Evolutionary conservation across 257 asterid species (phyloP).

Genomic region (Paraleonurus japonicus): DNA sequence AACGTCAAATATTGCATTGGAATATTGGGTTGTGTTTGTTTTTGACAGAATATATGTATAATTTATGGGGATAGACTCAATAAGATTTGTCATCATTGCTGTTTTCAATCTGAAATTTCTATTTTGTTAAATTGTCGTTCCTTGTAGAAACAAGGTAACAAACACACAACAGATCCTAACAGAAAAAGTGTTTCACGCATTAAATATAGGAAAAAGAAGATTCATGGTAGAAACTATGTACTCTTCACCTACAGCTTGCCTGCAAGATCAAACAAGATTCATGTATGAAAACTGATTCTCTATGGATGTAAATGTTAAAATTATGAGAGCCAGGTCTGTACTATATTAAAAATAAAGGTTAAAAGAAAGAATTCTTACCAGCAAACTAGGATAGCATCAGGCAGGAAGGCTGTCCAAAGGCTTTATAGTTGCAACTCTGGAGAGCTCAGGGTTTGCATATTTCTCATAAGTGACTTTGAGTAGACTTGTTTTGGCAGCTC

Average conservation of each 20-base stretch:
- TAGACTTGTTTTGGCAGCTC: slow-evolving; percentile 59
- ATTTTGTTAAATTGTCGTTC: not conserved
- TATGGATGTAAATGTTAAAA: not conserved
- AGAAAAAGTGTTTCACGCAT: not conserved
- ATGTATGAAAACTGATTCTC: not conserved
- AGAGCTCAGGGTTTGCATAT: slow-evolving; percentile 43
- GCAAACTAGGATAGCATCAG: slow-evolving; percentile 14
- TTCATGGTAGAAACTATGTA: not conserved
- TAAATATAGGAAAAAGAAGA: not conserved
- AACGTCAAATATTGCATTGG: not conserved
- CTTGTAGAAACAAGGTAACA: not conserved
- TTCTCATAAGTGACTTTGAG: slow-evolving; percentile 70
- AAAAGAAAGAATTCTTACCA: not conserved
- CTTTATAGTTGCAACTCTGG: slow-evolving; percentile 58
- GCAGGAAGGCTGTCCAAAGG: slow-evolving; percentile 62
- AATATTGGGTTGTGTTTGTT: not conserved
- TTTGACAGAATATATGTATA: not conserved
- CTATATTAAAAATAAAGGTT: not conserved
- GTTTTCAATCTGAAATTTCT: not conserved
- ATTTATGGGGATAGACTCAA: not conserved
- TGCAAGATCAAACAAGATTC: slow-evolving; percentile 9
- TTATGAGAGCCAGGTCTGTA: too few relatives aligned
- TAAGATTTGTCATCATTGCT: not conserved
- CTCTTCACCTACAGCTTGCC: slow-evolving; percentile 3
- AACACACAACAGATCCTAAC: not conserved